Percentiles rank a stretch among this genome's conserved stretches.
Conservation (phyloP, 768 basidiomycete genomes). For the Agaricus subrufescens region DNA sequence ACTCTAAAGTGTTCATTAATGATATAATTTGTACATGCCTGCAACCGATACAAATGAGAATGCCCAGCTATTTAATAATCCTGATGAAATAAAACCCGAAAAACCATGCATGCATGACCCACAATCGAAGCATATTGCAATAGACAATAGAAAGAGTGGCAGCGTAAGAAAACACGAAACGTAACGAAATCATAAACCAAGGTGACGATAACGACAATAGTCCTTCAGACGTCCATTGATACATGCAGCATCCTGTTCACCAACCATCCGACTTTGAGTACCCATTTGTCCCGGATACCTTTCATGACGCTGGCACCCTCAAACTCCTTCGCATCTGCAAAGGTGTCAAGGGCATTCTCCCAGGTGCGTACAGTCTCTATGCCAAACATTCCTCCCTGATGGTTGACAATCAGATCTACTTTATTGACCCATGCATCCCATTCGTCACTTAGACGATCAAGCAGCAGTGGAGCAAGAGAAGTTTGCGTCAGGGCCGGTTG, state of each 20-base stretch:
- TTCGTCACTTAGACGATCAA: slow-evolving; percentile 64
- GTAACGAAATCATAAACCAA: neutral
- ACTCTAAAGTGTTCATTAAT: neutral
- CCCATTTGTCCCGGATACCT: slow-evolving; percentile 55
- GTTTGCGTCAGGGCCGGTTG: slow-evolving; percentile 66
- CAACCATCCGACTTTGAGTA: slow-evolving; percentile 74
- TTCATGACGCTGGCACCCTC: slow-evolving; percentile 34
- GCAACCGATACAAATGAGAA: slow-evolving; percentile 1
- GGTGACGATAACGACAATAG: neutral
- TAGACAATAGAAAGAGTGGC: neutral
- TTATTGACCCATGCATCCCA: slow-evolving; percentile 76
- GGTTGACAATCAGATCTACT: slow-evolving; percentile 68
- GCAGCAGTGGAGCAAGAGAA: slow-evolving; percentile 49
- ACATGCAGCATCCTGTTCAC: slow-evolving; percentile 44
- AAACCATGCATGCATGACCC: slow-evolving; percentile 1
- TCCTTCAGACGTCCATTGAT: slow-evolving; percentile 28
- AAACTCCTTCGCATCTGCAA: slow-evolving; percentile 47
- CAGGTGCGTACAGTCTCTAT: slow-evolving; percentile 63
- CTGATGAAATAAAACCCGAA: too few species aligned
- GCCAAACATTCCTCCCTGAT: slow-evolving; percentile 75
- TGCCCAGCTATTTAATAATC: too few species aligned
- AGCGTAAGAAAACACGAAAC: neutral
- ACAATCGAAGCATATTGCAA: neutral
- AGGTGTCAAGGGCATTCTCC: slow-evolving; percentile 65
- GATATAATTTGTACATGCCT: neutral